phyloP scores from a whole-genome alignment of 1,284 basidiomycete genomes.

The Erythrobasidium hasegawianum region DNA sequence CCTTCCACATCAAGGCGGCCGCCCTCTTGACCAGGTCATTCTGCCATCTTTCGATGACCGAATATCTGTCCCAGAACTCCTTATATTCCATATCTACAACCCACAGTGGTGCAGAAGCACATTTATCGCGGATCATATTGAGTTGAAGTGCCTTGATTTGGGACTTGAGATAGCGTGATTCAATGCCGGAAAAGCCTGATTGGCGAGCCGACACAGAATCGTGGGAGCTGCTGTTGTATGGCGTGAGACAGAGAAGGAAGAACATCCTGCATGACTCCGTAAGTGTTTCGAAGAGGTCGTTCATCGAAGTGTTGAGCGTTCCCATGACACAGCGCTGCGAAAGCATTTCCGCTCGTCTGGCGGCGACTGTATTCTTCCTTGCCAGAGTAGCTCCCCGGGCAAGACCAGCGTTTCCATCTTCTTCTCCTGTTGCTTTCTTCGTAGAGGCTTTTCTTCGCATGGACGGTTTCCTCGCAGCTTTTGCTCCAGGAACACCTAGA shows the following conservation, averaged over 20 bases:
- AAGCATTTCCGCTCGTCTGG: slow-evolving; percentile 17
- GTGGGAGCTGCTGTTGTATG: slow-evolving; percentile 55
- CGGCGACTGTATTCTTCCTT: slow-evolving; percentile 12
- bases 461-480: slow-evolving; percentile 57
- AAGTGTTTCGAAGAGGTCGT: slow-evolving; percentile 80
- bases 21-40: slow-evolving; percentile 53
- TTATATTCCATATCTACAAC: slow-evolving; percentile 67
- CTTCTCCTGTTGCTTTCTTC: slow-evolving; percentile 48
- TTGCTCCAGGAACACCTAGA: slow-evolving; percentile 49
- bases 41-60: slow-evolving; percentile 55
- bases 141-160: slow-evolving; percentile 81
- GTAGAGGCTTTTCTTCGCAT: slow-evolving; percentile 55
- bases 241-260: slow-evolving; percentile 27
- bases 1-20: slow-evolving; percentile 49
- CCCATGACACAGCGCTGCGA: slow-evolving; percentile 69
- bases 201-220: slow-evolving; percentile 88
- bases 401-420: slow-evolving; percentile 48
- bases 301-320: slow-evolving; percentile 76
- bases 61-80: slow-evolving; percentile 83
- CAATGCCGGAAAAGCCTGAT: slow-evolving; percentile 87
- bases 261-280: slow-evolving; percentile 60
- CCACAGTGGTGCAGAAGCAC: slow-evolving; percentile 10
- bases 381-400: slow-evolving; percentile 33
- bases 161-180: slow-evolving; percentile 84
- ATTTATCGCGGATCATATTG: slow-evolving; percentile 68